Evolutionary conservation across 768 basidiomycete genomes (phyloP).

Genomic region (Suillus luteus): DNA sequence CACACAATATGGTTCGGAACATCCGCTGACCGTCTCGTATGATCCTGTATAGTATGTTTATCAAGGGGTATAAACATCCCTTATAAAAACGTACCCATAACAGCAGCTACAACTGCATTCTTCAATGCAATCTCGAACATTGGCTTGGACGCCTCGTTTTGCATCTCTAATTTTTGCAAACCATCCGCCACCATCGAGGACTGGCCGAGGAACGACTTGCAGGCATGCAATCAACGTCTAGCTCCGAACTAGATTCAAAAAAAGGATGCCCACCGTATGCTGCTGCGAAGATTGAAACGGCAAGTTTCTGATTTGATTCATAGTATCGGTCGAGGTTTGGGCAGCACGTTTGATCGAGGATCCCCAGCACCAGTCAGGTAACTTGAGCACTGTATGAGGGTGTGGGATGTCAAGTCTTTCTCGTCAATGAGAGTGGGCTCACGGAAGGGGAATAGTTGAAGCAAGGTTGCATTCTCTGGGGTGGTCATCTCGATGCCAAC

Average conservation of each 20-base stretch:
- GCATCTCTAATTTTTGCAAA: constrained; percentile 17
- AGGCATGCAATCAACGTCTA: background rate
- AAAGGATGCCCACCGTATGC: constrained; percentile 26
- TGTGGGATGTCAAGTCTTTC: no score
- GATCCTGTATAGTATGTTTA: constrained; percentile 16
- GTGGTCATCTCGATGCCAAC: constrained; percentile 4
- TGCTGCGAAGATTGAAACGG: constrained; percentile 30
- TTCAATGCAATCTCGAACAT: constrained; percentile 17
- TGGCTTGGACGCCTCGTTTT: constrained; percentile 10
- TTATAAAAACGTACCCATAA: constrained; percentile 17
- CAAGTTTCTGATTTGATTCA: constrained; percentile 13
- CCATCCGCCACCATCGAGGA: constrained; percentile 17
- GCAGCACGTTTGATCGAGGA: constrained; percentile 39
- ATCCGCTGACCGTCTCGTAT: constrained; percentile 22
- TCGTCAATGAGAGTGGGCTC: constrained; percentile 1
- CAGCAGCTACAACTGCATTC: constrained; percentile 13
- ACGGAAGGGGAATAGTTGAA: constrained; percentile 21
- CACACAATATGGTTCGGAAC: background rate
- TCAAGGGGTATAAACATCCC: background rate
- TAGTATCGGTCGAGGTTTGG: background rate
- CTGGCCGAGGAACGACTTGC: background rate
- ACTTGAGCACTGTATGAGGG: constrained; percentile 8
- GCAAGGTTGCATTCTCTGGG: constrained; percentile 10
- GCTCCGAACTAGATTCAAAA: background rate
- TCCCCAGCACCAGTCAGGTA: constrained; percentile 42